Evolutionary conservation across 345 rosid genomes (phyloP), one percentile per base, ranked within the genome.

Genomic region (Psidium friedrichsthalianum): DNA sequence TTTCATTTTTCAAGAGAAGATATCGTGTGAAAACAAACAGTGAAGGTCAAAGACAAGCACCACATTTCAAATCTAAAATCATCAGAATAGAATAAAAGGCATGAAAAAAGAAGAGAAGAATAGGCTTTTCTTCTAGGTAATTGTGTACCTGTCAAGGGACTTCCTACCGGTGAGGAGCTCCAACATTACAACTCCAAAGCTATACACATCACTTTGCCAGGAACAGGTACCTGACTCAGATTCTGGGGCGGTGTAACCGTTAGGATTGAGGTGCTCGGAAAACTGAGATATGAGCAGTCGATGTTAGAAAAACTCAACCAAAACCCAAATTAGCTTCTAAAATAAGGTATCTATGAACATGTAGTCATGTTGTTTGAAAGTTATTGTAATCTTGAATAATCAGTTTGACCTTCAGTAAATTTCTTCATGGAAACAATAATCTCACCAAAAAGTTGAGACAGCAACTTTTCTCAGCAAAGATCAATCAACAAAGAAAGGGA

Each of bases 131-230:
- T 64, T 64, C 80, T 8, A 5, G 47, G 3, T 81, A 27, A 24
- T 44, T 42, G 32, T 51, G 14, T 42, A 96, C 99, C 98, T 95
- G 91, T 97, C 98, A 80, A 89, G 90, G 55, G 99, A 87, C 88
- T 91, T 94, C 81, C 96, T 91, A 47, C 98, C 98, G 0, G 98
- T 93, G 80, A 97, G 98, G 74, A 97, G 94, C 89, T 97, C 99
- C 84, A 97, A 92, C 98, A 97, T 94, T 86, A 97, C 95, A 78
- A 97, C 96, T 11, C 99, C 99, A 51, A 97, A 95, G 91, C 98
- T 97, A 87, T 92, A 96, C 53, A 97, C 92, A 86, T 97, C 99
- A 82, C 98, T 97, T 85, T 94, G 96, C 91, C 94, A 93, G 82
- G 98, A 92, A 81, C 94, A 95, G 84, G 89, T 91, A 90, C 99